A percentile compares a stretch with the other conserved stretches of the same genome.
These are phyloP conservation scores for Colletotrichum lindemuthianum DNA, from an alignment of 2,329 filamentous ascomycete genomes.

Conservation along the genomic window DNA sequence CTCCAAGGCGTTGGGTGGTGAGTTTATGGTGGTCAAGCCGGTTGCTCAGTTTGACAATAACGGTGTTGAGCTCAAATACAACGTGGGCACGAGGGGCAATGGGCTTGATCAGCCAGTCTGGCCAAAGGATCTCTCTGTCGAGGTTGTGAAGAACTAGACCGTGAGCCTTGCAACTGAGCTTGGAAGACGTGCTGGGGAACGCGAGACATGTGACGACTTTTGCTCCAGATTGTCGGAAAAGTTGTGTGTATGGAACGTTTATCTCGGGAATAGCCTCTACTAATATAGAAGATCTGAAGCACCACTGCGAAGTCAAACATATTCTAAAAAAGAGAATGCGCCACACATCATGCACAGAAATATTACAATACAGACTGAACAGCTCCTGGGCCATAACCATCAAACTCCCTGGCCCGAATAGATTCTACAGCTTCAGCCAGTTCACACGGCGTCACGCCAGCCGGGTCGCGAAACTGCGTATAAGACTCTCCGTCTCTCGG, in stretches of 20 bases:
- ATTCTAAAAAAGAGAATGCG: no score
- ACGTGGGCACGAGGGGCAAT: constrained; percentile 60
- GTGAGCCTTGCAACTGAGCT: background rate
- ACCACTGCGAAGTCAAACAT: no score
- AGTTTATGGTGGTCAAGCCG: constrained; percentile 52
- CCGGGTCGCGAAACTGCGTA: constrained; percentile 39
- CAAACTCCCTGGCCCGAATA: constrained; percentile 9
- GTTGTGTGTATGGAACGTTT: no score
- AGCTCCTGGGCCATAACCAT: no score
- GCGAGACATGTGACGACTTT: no score
- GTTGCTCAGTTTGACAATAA: constrained; percentile 49
- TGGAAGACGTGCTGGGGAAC: no score
- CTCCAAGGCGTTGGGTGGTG: constrained; percentile 35
- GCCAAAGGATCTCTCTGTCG: constrained; percentile 52
- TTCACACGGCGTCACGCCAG: constrained; percentile 33
- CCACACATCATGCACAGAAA: no score
- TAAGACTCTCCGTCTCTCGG: constrained; percentile 40
- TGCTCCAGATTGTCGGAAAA: no score
- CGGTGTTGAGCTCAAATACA: constrained; percentile 51
- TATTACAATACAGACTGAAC: no score
- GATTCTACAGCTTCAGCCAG: constrained; percentile 38
- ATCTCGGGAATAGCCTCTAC: no score
- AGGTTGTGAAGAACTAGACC: constrained; percentile 41
- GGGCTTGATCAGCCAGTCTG: constrained; percentile 56
- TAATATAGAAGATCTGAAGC: no score